Evolutionary conservation across 140 eudicot species (phyloP).

Genomic region (Flaveria floridana): DNA sequence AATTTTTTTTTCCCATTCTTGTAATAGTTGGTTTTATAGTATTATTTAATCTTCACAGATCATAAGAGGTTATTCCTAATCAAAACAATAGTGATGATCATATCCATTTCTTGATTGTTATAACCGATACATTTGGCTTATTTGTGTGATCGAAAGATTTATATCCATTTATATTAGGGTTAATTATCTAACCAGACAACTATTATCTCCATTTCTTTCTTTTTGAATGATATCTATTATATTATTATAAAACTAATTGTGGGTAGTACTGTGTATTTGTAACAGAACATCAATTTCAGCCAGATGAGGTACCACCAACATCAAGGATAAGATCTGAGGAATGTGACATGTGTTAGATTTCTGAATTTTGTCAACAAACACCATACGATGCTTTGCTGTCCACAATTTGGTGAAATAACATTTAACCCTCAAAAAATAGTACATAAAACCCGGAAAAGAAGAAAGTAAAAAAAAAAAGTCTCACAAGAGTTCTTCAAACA

Average conservation of each 20-base stretch:
- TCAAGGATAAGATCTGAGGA: slow-evolving; percentile 65
- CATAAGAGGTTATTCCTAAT: too few relatives aligned
- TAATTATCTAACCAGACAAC: background rate
- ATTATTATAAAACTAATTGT: slow-evolving; percentile 27
- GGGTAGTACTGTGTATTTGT: slow-evolving; percentile 39
- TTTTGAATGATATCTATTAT: background rate
- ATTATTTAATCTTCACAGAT: too few relatives aligned
- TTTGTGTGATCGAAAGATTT: background rate
- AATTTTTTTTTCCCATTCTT: too few relatives aligned
- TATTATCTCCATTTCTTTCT: background rate
- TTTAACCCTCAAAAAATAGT: slow-evolving; percentile 29
- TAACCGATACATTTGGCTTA: background rate
- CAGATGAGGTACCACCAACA: slow-evolving; percentile 63
- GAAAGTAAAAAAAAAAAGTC: background rate
- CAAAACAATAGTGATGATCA: too few relatives aligned
- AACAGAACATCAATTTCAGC: slow-evolving; percentile 73
- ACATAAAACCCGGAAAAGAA: slow-evolving; percentile 18
- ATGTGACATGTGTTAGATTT: slow-evolving; percentile 55
- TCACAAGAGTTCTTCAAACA: background rate
- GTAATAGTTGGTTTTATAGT: too few relatives aligned
- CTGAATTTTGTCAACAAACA: slow-evolving; percentile 40
- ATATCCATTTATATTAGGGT: background rate
- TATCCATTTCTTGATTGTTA: background rate
- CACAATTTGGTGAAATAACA: slow-evolving; percentile 31
- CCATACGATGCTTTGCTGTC: slow-evolving; percentile 33